Evolutionary conservation across 345 rosid species (phyloP), one percentile per base, ranked within the genome.

Genomic region (Anastatica hierochuntica): DNA sequence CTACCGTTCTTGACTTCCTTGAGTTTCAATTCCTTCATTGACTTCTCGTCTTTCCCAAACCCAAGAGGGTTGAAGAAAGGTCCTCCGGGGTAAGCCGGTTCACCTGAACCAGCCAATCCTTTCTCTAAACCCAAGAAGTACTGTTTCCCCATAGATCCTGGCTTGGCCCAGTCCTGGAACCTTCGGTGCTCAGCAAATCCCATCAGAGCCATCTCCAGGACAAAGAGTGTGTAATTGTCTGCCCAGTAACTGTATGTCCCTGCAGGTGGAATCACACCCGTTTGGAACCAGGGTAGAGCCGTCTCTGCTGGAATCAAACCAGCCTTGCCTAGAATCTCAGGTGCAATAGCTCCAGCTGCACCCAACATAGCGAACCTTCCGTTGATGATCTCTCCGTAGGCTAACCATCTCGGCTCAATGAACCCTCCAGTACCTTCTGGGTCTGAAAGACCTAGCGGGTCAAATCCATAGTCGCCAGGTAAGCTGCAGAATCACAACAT

Each of bases 101-200:
- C 63, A 0, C 96, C 98, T 0, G 95, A 87, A n/a, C 98, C 98
- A 0, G 78, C 75, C 13, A 92, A 73, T 21, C 53, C 78, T 58
- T 92, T 92, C 77, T 92, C 96, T 0, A 88, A 37, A 1, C 98
- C 96, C 49, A 88, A 66, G 80, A 92, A 92, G 70, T 92, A 92
- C 16, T 92, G 98, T 71, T 72, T 88, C 0, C 90, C 79, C 98
- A 92, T 78, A 36, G 90, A 87, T 3, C 98, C 98, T 0, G 90
- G 98, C 0, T 83, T 92, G 47, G 37, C 35, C 94, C 90, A 92
- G 84, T 92, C 98, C 19, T 87, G 98, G 66, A 84, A 71, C 58
- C 98, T 83, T 53, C 95, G 40, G 88, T 92, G 98, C 76, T 92
- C 98, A 0, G 98, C 96, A 14, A 92, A 92, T 5, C 98, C 98